These are phyloP conservation scores for Boletus speciosus DNA, from an alignment of 768 basidiomycete genomes.

Conservation along the genomic window DNA sequence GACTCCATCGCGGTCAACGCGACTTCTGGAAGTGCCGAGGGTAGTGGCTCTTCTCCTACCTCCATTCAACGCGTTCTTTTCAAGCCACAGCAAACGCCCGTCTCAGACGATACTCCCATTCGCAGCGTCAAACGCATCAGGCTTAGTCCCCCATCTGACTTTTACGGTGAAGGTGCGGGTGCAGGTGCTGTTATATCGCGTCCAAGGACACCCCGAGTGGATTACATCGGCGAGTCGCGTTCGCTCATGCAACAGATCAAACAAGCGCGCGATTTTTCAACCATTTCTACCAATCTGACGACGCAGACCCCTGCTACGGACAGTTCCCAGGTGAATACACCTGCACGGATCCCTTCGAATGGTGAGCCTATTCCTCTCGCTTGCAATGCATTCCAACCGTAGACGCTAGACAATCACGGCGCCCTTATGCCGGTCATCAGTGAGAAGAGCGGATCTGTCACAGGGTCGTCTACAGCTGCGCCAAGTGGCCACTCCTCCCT, in stretches of 20 bases:
- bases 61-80: constrained; percentile 42
- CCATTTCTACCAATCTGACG: constrained; percentile 60
- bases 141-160: constrained; percentile 65
- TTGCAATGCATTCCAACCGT: background rate
- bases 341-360: background rate
- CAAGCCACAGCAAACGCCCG: constrained; percentile 44
- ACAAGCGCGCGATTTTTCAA: constrained; percentile 73
- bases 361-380: constrained; percentile 13
- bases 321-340: constrained; percentile 6
- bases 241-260: constrained; percentile 80
- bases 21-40: constrained; percentile 53
- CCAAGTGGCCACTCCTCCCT: constrained; percentile 53
- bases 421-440: constrained; percentile 9
- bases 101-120: constrained; percentile 46
- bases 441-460: constrained; percentile 23
- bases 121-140: constrained; percentile 80
- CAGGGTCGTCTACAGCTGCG: constrained; percentile 29
- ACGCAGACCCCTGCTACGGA: constrained; percentile 24
- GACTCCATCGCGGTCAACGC: constrained; percentile 89
- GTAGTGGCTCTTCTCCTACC: constrained; percentile 43
- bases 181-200: constrained; percentile 49
- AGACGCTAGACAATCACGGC: constrained; percentile 9
- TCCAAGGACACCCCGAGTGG: constrained; percentile 47
- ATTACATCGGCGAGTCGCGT: constrained; percentile 75
- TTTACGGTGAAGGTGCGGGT: constrained; percentile 48